A percentile compares a stretch with the other conserved stretches of the same genome.
Conservation (phyloP, 148 eudicot genomes). For the Rhododendron mucronatum region DNA sequence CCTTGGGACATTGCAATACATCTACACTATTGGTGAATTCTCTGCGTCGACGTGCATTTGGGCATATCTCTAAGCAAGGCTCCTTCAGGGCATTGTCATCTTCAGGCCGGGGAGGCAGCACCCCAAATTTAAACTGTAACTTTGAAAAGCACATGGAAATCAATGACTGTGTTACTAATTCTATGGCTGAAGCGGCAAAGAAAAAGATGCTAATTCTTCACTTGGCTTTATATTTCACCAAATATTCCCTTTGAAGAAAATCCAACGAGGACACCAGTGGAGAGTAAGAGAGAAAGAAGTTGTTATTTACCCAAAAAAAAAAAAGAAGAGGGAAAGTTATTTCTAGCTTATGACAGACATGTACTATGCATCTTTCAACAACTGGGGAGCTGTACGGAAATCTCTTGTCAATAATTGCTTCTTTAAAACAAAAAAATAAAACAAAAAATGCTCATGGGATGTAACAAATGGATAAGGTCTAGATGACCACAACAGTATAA, state of each 20-base stretch:
- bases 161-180: background rate
- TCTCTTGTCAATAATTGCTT: background rate
- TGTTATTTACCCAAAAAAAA: background rate
- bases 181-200: background rate
- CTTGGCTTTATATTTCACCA: background rate
- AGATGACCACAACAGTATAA: background rate
- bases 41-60: conserved; percentile 44
- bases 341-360: conserved; percentile 1
- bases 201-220: background rate
- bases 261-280: background rate
- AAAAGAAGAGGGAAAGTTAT: background rate
- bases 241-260: background rate
- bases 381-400: background rate
- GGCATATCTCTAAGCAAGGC: conserved; percentile 80
- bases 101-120: conserved; percentile 48
- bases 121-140: conserved; percentile 78
- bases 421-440: background rate
- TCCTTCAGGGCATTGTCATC: conserved; percentile 59
- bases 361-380: background rate
- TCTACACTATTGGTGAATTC: conserved; percentile 11
- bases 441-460: background rate
- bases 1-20: conserved; percentile 52
- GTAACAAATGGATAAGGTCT: background rate
- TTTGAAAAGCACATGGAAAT: background rate
- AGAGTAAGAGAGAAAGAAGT: background rate